phyloP scores from a whole-genome alignment of 2,329 filamentous ascomycete genomes.

The Aspergillus neoniger region DNA sequence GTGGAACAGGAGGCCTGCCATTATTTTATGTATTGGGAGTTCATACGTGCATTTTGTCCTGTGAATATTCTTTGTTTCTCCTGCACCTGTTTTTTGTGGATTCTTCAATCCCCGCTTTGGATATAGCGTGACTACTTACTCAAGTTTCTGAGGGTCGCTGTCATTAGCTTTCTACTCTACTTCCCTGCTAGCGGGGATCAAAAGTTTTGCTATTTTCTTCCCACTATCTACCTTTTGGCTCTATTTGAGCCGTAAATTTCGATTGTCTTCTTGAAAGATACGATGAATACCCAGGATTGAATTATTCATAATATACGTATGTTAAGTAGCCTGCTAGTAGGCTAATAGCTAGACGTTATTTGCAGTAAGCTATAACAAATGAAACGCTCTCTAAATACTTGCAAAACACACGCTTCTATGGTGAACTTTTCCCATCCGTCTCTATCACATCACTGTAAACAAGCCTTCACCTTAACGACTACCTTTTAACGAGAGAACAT shows the following conservation, averaged over 20 bases:
- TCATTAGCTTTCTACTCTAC: neutral
- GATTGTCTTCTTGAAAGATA: too few relatives aligned
- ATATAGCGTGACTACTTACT: neutral
- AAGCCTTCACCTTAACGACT: too few relatives aligned
- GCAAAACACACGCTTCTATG: conserved; percentile 2
- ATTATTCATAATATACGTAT: neutral
- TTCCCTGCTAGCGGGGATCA: neutral
- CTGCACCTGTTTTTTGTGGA: neutral
- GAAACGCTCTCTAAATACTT: neutral
- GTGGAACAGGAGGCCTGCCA: conserved; percentile 6
- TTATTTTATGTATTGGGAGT: neutral
- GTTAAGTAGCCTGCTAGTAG: neutral
- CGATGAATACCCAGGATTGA: too few relatives aligned
- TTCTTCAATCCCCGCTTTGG: neutral
- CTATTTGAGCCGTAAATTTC: too few relatives aligned
- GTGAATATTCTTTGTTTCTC: conserved; percentile 3
- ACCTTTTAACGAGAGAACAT: too few relatives aligned
- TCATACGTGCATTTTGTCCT: neutral
- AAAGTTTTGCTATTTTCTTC: neutral
- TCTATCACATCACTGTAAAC: neutral
- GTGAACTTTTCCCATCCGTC: neutral
- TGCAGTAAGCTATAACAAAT: neutral
- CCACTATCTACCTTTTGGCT: neutral
- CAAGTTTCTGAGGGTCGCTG: neutral
- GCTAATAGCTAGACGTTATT: too few relatives aligned